Evolutionary conservation across 2,329 filamentous ascomycete genomes (phyloP), one percentile per base, ranked within the genome.

Genomic region (Aspergillus versicolor): DNA sequence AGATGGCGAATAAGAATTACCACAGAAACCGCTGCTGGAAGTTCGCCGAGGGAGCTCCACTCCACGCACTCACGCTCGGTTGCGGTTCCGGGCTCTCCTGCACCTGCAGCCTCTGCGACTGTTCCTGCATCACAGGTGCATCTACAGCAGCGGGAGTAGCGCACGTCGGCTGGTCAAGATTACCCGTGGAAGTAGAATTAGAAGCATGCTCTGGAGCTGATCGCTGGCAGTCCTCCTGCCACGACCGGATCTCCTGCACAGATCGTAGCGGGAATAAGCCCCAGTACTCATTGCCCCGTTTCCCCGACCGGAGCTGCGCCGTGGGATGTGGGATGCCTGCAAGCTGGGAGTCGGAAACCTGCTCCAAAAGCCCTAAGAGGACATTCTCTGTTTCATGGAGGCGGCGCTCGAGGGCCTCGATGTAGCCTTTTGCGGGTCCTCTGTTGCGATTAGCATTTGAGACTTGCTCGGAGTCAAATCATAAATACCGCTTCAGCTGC

Each of bases 361-460:
- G 65, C 13, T 71, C 66, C 4, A 78, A 65, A 7, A 79, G 54
- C 19, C 65, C 70, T 8, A 79, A 56, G 12, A 80, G 65, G 13
- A 74, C 67, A 1, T 61, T 68, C 58, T 80, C 77, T 0, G 77
- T 78, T 46, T 77, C 72, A 44, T 72, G 69, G 1, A 80, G 69
- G 38, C 77, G 70, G 22, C 75, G 67, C 46, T 79, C 77, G 17
- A 80, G 61, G 15, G 74, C 73, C 63, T 79, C 77, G 17, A 75
- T 71, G 51, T 79, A 78, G 7, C 77, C 77, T 59, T 79, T 80
- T n/a, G 76, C 73, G 6, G 77, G 77, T 2, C 77, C 77, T 50
- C 77, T 79, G n/a, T 17, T 21, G n/a, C 3, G 21, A 22, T 51
- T 40, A 57, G 49, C 8, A 34, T 27, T 5, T 30, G 9, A 1